Evolutionary conservation across 805 yeast species (phyloP).

Genomic region (Metschnikowia aberdeeniae): DNA sequence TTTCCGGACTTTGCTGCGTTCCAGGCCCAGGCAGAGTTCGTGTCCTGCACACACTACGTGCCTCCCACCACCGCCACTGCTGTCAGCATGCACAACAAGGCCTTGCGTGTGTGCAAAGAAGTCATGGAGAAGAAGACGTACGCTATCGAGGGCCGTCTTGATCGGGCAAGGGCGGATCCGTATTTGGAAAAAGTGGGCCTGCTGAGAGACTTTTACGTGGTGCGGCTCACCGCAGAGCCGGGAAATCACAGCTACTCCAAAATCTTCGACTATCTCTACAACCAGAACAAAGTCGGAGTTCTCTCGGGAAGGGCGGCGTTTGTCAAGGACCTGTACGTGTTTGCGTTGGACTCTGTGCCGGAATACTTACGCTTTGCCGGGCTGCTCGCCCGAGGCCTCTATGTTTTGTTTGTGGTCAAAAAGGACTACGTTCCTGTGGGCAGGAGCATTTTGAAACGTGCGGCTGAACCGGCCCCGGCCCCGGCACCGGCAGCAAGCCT

Average conservation of each 20-base stretch:
- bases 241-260: constrained; percentile 25
- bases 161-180: constrained; percentile 47
- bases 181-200: constrained; percentile 48
- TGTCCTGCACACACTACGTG: constrained; percentile 29
- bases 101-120: constrained; percentile 26
- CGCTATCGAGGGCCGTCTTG: constrained; percentile 62
- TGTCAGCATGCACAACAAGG: constrained; percentile 20
- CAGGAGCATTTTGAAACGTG: constrained; percentile 18
- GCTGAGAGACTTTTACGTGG: constrained; percentile 51
- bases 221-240: constrained; percentile 34
- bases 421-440: constrained; percentile 31
- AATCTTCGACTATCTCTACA: constrained; percentile 42
- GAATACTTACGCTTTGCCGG: constrained; percentile 10
- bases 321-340: constrained; percentile 62
- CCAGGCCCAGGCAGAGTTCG: constrained; percentile 33
- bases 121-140: constrained; percentile 29
- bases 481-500: constrained; percentile 12
- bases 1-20: constrained; percentile 50
- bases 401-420: constrained; percentile 35
- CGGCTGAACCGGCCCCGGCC: background rate
- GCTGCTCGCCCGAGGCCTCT: constrained; percentile 10
- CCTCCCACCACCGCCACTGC: constrained; percentile 18
- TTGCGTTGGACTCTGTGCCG: constrained; percentile 31
- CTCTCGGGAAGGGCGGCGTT: constrained; percentile 44
- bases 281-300: constrained; percentile 55